A percentile compares a stretch with the other conserved stretches of the same genome.
Conservation (phyloP, 257 asterid genomes). For the Solanum dulcamara region DNA sequence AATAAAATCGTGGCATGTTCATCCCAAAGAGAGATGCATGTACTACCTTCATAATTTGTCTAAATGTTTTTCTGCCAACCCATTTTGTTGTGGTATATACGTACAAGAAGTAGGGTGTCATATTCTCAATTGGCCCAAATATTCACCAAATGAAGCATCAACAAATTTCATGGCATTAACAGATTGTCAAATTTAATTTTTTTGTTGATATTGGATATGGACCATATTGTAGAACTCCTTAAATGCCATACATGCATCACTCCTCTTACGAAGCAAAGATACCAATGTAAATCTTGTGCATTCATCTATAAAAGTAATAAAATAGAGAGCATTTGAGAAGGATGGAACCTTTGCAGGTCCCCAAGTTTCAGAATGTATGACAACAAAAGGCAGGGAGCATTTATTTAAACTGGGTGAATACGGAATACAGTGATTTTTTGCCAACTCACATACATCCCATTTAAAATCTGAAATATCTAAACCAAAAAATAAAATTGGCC, state of each 20-base stretch:
- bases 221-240: background rate
- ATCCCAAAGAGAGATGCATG: background rate
- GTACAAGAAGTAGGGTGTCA: background rate
- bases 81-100: background rate
- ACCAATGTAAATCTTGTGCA: background rate
- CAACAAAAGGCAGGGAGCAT: background rate
- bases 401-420: constrained; percentile 3
- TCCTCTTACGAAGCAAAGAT: background rate
- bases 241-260: background rate
- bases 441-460: background rate
- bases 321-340: background rate
- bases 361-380: background rate
- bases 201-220: background rate
- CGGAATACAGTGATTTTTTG: background rate
- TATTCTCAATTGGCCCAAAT: background rate
- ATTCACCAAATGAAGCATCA: background rate
- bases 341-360: background rate
- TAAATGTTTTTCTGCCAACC: background rate
- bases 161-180: background rate
- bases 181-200: background rate
- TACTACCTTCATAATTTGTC: background rate
- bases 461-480: background rate
- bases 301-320: constrained; percentile 7
- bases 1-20: background rate
- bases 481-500: background rate